A percentile compares a stretch with the other conserved stretches of the same genome.
Evolutionary conservation across 805 yeast genomes (phyloP).

Genomic region (Sugiyamaella marilandica): DNA sequence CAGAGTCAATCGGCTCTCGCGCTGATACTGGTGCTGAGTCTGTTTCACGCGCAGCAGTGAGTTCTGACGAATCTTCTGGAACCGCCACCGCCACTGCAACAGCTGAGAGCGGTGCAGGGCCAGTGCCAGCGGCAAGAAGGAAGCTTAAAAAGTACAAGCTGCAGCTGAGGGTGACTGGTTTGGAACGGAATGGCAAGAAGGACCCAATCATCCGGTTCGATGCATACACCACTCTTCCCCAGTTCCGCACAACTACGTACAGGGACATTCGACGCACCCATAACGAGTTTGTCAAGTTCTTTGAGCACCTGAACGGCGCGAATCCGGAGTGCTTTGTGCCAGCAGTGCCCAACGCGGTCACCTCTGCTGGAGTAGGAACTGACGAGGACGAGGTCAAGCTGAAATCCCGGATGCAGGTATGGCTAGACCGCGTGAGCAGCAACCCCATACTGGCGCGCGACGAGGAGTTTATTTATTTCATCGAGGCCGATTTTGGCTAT

Average conservation of each 20-base stretch:
- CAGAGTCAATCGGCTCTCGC: not conserved
- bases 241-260: constrained; percentile 64
- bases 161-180: constrained; percentile 52
- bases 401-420: constrained; percentile 60
- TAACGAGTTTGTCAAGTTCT: constrained; percentile 69
- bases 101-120: not conserved
- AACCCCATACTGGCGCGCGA: constrained; percentile 82
- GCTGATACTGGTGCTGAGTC: not conserved
- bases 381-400: constrained; percentile 69
- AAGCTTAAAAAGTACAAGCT: constrained; percentile 38
- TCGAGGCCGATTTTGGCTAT: constrained; percentile 70
- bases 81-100: not conserved
- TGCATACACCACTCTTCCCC: constrained; percentile 62
- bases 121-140: not conserved
- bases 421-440: constrained; percentile 71
- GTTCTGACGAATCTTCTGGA: not conserved
- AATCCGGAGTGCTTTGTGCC: constrained; percentile 93
- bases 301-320: constrained; percentile 70
- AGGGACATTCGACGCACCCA: constrained; percentile 76
- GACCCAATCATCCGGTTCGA: constrained; percentile 79
- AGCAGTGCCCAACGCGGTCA: constrained; percentile 67
- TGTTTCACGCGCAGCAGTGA: not conserved
- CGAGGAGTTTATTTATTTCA: constrained; percentile 81
- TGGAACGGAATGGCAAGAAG: constrained; percentile 69
- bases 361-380: constrained; percentile 78